Evolutionary conservation across 2,329 filamentous ascomycete genomes (phyloP), one percentile per base, ranked within the genome.

Genomic region (Cordyceps javanica): DNA sequence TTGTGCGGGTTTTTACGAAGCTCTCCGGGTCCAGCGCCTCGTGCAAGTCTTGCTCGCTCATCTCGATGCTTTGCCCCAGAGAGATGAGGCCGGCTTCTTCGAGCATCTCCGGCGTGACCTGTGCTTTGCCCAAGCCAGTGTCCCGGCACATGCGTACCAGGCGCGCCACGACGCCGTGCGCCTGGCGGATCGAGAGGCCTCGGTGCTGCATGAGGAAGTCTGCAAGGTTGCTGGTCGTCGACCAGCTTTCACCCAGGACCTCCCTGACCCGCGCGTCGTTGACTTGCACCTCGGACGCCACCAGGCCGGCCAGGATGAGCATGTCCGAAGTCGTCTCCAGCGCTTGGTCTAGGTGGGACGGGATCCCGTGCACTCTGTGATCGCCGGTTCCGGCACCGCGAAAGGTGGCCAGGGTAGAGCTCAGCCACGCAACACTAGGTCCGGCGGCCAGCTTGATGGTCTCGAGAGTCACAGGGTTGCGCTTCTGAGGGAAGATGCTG

Each of bases 401-500:
- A 26, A 59, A 59, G 5, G 57, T 59, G 21, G 57, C 56, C 11
- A 59, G 46, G 1, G 59, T 55, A 14, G 59, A 60, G n/a, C 45
- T 56, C 5, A 58, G 21, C 59, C 59, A 60, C 13, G 49, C 48
- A n/a, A 59, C 57, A 2, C 54, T 48, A 1, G 57, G 51, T 5
- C 56, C 59, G 5, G 59, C 59, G 9, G 57, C 56, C 3, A 57
- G 45, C n/a, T 58, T 58, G 32, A 60, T 60, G 23, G 52, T 51
- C 36, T 60, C 59, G 9, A 60, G 52, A 2, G 53, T 56, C 11
- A 60, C 57, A 1, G 59, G 59, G 56, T 60, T 60, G 26, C 59
- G 59, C 46, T 60, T 60, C 36, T 60, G 59, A 3, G 59, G 59
- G 32, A 60, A 59, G 26, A 60, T 59, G 56, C 59, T 60, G 41